A percentile compares a stretch with the other conserved stretches of the same genome.
phyloP scores from a whole-genome alignment of 2,329 filamentous ascomycete genomes.

The Claviceps capensis region DNA sequence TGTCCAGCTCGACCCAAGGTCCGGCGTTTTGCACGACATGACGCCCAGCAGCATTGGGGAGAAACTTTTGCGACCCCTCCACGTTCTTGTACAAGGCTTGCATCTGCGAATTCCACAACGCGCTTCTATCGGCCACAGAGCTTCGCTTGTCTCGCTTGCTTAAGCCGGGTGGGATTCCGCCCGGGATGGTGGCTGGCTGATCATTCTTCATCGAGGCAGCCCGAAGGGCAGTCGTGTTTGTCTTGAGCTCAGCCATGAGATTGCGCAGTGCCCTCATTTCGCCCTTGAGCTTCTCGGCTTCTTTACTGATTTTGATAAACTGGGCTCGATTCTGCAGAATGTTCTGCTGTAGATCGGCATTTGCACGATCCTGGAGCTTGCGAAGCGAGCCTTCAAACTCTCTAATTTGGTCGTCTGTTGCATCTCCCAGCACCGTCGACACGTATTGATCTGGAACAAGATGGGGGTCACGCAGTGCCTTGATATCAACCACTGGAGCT shows the following conservation, averaged over 20 bases:
- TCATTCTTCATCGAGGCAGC: conserved; percentile 41
- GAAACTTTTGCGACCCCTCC: conserved; percentile 94
- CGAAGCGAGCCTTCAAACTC: conserved; percentile 66
- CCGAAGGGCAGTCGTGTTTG: conserved; percentile 54
- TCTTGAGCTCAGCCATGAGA: conserved; percentile 84
- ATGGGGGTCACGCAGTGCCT: conserved; percentile 65
- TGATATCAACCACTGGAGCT: conserved; percentile 58
- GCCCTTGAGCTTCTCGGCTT: conserved; percentile 91
- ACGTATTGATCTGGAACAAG: conserved; percentile 71
- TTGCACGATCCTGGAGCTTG: conserved; percentile 64
- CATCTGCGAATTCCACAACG: conserved; percentile 56
- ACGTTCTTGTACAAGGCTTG: conserved; percentile 83
- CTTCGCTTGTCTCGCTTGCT: conserved; percentile 73
- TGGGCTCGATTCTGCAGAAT: conserved; percentile 95
- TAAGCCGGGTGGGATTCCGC: conserved; percentile 38
- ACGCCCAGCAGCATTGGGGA: conserved; percentile 79
- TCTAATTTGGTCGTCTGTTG: conserved; percentile 74
- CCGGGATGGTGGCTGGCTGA: conserved; percentile 33
- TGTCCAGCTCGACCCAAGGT: conserved; percentile 91
- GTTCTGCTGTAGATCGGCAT: conserved; percentile 80
- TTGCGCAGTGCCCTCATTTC: conserved; percentile 88
- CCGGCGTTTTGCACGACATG: conserved; percentile 90
- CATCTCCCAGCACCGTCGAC: conserved; percentile 61
- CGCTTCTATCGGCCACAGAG: conserved; percentile 62
- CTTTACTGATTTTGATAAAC: conserved; percentile 98